A percentile compares a stretch with the other conserved stretches of the same genome.
These are phyloP conservation scores for Trichosporon coremiiforme DNA, from an alignment of 1,284 basidiomycete species.

Conservation along the genomic window DNA sequence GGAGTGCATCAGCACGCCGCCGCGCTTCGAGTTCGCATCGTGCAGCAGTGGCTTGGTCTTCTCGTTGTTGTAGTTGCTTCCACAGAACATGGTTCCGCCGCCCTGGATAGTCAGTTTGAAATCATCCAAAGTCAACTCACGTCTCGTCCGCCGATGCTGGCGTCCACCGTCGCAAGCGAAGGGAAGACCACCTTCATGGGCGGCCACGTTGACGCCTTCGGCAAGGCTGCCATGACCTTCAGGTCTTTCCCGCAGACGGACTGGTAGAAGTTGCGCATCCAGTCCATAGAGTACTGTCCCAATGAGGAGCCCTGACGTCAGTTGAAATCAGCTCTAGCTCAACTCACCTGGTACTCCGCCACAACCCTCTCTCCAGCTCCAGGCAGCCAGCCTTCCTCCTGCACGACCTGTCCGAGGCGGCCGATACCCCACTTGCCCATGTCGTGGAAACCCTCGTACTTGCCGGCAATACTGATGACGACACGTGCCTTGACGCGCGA, in stretches of 20 bases:
- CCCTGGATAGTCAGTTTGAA: conserved; percentile 33
- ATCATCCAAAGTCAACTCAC: conserved; percentile 28
- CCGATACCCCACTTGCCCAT: conserved; percentile 44
- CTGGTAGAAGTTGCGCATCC: conserved; percentile 50
- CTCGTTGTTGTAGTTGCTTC: conserved; percentile 38
- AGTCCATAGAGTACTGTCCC: conserved; percentile 47
- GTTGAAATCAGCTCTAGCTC: conserved; percentile 30
- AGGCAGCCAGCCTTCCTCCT: conserved; percentile 47
- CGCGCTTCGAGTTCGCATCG: conserved; percentile 54
- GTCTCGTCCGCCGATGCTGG: conserved; percentile 37
- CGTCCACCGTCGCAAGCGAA: conserved; percentile 47
- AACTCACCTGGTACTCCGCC: conserved; percentile 53
- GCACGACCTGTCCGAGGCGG: conserved; percentile 45
- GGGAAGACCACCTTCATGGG: conserved; percentile 54
- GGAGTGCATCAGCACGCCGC: conserved; percentile 55
- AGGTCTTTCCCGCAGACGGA: conserved; percentile 39
- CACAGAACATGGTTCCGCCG: conserved; percentile 55
- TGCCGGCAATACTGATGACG: conserved; percentile 51
- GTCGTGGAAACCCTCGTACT: conserved; percentile 41
- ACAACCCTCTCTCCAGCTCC: conserved; percentile 40
- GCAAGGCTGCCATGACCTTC: conserved; percentile 27
- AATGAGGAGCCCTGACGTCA: conserved; percentile 50
- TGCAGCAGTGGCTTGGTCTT: conserved; percentile 44
- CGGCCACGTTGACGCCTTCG: conserved; percentile 42
- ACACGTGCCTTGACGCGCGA: conserved; percentile 49